Base-by-base conservation (phyloP, 768 basidiomycete genomes). In the Amanita fuliginea region DNA sequence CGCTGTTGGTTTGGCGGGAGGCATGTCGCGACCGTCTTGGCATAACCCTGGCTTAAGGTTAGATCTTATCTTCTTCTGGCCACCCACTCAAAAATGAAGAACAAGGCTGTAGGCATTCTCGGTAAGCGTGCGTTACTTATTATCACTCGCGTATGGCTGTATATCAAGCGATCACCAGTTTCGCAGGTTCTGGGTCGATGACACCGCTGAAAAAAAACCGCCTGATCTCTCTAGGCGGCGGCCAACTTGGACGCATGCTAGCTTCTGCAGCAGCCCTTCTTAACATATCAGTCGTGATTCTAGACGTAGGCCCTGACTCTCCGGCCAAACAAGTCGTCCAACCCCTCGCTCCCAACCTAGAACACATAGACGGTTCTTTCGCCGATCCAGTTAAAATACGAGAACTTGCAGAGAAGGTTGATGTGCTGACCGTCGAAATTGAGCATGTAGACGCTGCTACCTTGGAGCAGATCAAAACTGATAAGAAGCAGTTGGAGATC, bases 161-260 rank as follows among this genome's bases (percentile, higher is more conserved):
- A 51, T 37, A 48, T 53, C 53, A n/a, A 22, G 10, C 9, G 8
- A 35, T 21, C 14, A 28, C 4, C 10, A 21, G 22, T 34, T 16
- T 26, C 14, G 13, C 19, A 39, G 7, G 37, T 39, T 39, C 10
- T 35, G 0, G 3, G 8, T 46, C 22, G 10, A 16, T 10, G 9
- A 2, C 6, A 16, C 18, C 2, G 24, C 33, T 19, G 26, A 45
- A 45, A n/a, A n/a, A 7, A 10, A n/a, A 24, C 11, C 6, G 7
- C 13, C 13, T 14, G 16, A 37, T 34, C 42, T 26, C 57, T 61
- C 44, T 55, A 94, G 95, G 95, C 54, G 96, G 96, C 33, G 94
- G 95, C 54, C 95, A 98, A 67, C 80, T 99, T 21, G 95, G 95
- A 21, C 90, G 95, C 19, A 99, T 99, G 96, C 77, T 99, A 11